Evolutionary conservation across 73 alveolate genomes (phyloP).

Genomic region (Paramecium caudatum): DNA sequence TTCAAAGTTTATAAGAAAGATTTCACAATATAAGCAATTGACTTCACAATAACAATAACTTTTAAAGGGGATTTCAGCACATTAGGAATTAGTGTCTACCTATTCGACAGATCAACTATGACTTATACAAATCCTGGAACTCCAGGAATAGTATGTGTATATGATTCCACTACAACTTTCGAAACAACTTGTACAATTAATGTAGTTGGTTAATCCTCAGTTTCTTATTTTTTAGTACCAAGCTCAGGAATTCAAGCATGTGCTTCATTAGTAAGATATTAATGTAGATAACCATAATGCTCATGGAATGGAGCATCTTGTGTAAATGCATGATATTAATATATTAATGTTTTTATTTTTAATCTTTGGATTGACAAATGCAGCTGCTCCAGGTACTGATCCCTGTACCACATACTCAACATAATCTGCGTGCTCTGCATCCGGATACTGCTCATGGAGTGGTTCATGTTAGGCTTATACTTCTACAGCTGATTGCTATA

Average conservation of each 20-base stretch:
- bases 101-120: too few relatives aligned
- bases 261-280: not conserved
- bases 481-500: not conserved
- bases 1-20: not conserved
- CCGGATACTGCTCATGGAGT: conserved; percentile 42
- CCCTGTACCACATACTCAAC: not conserved
- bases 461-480: not conserved
- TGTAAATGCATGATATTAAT: not conserved
- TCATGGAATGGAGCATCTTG: conserved; percentile 5
- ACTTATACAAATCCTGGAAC: too few relatives aligned
- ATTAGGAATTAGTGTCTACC: too few relatives aligned
- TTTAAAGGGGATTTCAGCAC: too few relatives aligned
- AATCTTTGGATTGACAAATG: not conserved
- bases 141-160: too few relatives aligned
- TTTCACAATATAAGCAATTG: too few relatives aligned
- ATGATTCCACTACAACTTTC: not conserved
- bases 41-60: too few relatives aligned
- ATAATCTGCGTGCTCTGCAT: not conserved
- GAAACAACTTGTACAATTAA: not conserved
- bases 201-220: too few relatives aligned
- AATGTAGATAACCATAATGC: conserved; percentile 18
- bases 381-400: not conserved
- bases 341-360: not conserved
- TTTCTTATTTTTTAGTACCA: too few relatives aligned
- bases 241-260: too few relatives aligned